phyloP scores from a whole-genome alignment of 1,284 basidiomycete genomes.

The Microbotryum lychnidis-dioicae region DNA sequence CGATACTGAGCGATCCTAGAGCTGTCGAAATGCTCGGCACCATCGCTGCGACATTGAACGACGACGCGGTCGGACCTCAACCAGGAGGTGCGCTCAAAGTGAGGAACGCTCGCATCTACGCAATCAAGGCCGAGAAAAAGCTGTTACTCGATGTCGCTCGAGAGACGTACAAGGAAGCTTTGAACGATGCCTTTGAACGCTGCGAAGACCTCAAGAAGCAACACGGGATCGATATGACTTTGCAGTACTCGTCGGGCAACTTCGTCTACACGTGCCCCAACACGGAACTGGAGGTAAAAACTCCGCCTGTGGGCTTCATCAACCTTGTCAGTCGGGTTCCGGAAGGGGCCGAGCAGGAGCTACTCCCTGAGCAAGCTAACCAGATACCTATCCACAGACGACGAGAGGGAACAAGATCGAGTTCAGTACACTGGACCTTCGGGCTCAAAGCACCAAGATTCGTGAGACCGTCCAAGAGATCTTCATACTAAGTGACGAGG shows the following conservation, averaged over 20 bases:
- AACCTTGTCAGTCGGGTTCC: slow-evolving; percentile 25
- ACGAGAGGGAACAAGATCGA: slow-evolving; percentile 33
- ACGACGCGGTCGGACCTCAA: slow-evolving; percentile 50
- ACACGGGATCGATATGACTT: slow-evolving; percentile 21
- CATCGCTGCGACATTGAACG: slow-evolving; percentile 60
- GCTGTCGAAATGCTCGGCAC: slow-evolving; percentile 55
- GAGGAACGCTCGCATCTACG: slow-evolving; percentile 23
- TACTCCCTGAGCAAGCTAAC: not conserved
- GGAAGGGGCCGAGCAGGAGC: not conserved
- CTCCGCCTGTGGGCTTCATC: slow-evolving; percentile 12
- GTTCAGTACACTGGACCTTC: slow-evolving; percentile 34
- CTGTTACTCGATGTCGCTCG: slow-evolving; percentile 71
- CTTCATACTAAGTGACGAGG: slow-evolving; percentile 28
- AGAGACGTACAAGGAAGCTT: slow-evolving; percentile 64
- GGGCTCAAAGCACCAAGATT: slow-evolving; percentile 34
- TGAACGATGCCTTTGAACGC: slow-evolving; percentile 25
- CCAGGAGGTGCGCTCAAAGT: slow-evolving; percentile 63
- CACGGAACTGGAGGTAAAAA: slow-evolving; percentile 26
- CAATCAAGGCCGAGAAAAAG: slow-evolving; percentile 32
- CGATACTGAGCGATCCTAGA: slow-evolving; percentile 64
- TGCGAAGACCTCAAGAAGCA: slow-evolving; percentile 13
- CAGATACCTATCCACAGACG: slow-evolving; percentile 11
- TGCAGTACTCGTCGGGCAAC: slow-evolving; percentile 15
- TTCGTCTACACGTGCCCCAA: slow-evolving; percentile 25
- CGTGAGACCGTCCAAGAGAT: slow-evolving; percentile 35